A percentile compares a stretch with the other conserved stretches of the same genome.
Evolutionary conservation across 129 eudicot species (phyloP).

Genomic region (Flaveria trinervia): DNA sequence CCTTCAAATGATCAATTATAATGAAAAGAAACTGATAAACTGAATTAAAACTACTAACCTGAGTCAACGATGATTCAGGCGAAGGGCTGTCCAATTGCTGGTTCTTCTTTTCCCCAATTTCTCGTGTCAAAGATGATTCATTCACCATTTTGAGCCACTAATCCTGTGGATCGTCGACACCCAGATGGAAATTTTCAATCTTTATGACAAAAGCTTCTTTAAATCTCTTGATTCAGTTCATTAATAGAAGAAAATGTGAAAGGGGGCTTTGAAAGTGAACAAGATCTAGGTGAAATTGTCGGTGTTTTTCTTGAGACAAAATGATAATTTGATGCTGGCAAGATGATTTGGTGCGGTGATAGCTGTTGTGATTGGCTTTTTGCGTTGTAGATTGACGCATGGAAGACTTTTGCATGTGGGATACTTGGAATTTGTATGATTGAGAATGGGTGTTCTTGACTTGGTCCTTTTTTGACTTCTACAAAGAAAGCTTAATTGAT

Average conservation of each 20-base stretch:
- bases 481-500: too few relatives aligned
- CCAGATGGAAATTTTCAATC: slow-evolving; percentile 22
- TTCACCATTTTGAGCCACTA: slow-evolving; percentile 18
- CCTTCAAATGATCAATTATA: too few relatives aligned
- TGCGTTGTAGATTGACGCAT: slow-evolving; percentile 28
- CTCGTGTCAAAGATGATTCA: slow-evolving; percentile 34
- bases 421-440: neutral
- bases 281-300: slow-evolving; percentile 21
- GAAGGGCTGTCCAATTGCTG: slow-evolving; percentile 5
- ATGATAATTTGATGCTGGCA: slow-evolving; percentile 33
- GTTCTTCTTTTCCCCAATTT: slow-evolving; percentile 8
- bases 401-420: slow-evolving; percentile 35
- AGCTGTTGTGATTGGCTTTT: slow-evolving; percentile 2
- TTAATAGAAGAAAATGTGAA: slow-evolving; percentile 11
- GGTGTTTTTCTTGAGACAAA: slow-evolving; percentile 29
- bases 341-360: neutral
- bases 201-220: neutral
- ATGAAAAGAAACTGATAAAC: too few relatives aligned
- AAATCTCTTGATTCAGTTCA: neutral
- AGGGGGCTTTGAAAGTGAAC: neutral
- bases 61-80: slow-evolving; percentile 34
- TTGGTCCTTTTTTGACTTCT: too few relatives aligned
- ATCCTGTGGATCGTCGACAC: slow-evolving; percentile 22
- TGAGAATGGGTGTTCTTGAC: too few relatives aligned
- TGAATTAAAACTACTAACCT: slow-evolving; percentile 23